Conservation (phyloP, 352 stramenopile genomes). For the Phytophthora boehmeriae region DNA sequence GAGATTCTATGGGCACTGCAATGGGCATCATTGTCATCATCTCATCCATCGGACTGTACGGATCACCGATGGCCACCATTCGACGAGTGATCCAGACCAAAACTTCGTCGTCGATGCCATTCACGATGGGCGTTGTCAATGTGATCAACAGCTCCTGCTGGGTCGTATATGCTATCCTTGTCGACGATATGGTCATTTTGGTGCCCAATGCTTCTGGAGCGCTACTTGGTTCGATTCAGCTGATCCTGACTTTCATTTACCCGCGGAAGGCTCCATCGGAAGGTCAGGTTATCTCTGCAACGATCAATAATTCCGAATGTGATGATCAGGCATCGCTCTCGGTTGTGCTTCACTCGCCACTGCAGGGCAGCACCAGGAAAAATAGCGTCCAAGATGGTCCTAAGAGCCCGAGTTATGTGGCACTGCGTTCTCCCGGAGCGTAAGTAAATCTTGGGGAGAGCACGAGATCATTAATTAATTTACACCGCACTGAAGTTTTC, state of each 20-base stretch:
- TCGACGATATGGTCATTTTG: conserved; percentile 45
- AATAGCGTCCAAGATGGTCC: conserved; percentile 3
- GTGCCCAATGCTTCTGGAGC: conserved; percentile 43
- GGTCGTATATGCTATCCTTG: conserved; percentile 42
- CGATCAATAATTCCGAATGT: conserved; percentile 13
- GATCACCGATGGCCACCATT: conserved; percentile 44
- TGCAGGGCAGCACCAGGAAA: conserved; percentile 17
- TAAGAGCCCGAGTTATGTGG: conserved; percentile 11
- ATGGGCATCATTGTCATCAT: conserved; percentile 46
- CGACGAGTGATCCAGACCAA: conserved; percentile 42
- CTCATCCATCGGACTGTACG: conserved; percentile 34
- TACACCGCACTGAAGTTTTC: too few relatives aligned
- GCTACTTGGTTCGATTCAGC: conserved; percentile 33
- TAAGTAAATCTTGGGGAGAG: too few relatives aligned
- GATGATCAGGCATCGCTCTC: conserved; percentile 21
- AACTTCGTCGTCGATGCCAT: conserved; percentile 51
- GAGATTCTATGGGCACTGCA: conserved; percentile 28
- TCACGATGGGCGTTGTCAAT: conserved; percentile 45
- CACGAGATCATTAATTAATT: neutral
- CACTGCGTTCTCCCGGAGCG: conserved; percentile 18
- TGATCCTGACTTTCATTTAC: conserved; percentile 40
- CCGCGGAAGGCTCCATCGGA: conserved; percentile 27
- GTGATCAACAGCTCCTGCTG: conserved; percentile 51
- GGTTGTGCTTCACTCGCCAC: conserved; percentile 23
- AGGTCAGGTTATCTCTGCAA: conserved; percentile 25